Evolutionary conservation across 441 rosid species (phyloP).

Genomic region (Brassica balearica): DNA sequence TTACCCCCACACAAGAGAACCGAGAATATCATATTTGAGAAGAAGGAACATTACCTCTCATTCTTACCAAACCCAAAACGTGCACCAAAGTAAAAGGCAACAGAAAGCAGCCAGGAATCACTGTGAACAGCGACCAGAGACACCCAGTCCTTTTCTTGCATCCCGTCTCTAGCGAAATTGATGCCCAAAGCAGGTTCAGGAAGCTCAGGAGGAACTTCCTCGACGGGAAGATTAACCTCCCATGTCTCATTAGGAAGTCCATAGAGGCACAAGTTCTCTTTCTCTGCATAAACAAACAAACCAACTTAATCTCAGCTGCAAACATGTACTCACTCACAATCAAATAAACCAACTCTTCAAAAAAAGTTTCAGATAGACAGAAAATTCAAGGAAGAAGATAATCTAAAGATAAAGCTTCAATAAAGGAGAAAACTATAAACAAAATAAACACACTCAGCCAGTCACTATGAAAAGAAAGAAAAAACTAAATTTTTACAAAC

Average conservation of each 20-base stretch:
- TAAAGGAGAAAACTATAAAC: not conserved
- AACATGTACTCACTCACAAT: not conserved
- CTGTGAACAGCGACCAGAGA: slow-evolving; percentile 91
- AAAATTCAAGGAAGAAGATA: not conserved
- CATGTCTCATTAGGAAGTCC: slow-evolving; percentile 89
- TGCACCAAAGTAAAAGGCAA: slow-evolving; percentile 93
- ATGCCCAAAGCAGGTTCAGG: slow-evolving; percentile 95
- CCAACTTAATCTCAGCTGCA: not conserved
- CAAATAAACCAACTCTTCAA: not conserved
- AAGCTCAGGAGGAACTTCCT: slow-evolving; percentile 96
- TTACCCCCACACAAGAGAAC: not conserved
- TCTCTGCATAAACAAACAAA: slow-evolving; percentile 54
- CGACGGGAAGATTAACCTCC: slow-evolving; percentile 95
- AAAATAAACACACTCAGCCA: not conserved
- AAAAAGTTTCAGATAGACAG: not conserved
- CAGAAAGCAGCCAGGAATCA: slow-evolving; percentile 92
- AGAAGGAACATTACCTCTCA: slow-evolving; percentile 62
- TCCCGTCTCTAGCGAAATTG: slow-evolving; percentile 94
- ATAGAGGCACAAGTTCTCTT: slow-evolving; percentile 89
- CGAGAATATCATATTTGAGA: not conserved
- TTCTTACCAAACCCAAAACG: slow-evolving; percentile 89
- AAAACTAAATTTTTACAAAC: not conserved
- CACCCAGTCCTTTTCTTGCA: slow-evolving; percentile 95
- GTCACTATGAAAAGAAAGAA: not conserved
- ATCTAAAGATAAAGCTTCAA: not conserved